These are phyloP conservation scores for Xylaria acuta DNA, from an alignment of 495 filamentous ascomycete species.

Conservation along the genomic window DNA sequence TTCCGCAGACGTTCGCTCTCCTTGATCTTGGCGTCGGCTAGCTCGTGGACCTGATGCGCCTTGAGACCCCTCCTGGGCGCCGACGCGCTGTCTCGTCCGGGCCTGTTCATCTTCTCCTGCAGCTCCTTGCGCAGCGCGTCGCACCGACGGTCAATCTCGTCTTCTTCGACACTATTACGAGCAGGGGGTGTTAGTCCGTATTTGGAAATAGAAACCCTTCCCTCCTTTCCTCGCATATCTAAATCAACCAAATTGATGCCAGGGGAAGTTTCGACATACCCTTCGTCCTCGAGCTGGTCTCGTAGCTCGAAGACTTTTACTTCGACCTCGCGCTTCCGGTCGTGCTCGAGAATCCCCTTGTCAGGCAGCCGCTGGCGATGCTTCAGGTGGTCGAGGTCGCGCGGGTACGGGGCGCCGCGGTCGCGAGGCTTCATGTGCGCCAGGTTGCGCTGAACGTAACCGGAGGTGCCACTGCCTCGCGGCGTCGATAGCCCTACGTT, in stretches of 20 bases:
- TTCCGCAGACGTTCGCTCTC: slow-evolving; percentile 89
- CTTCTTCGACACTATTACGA: slow-evolving; percentile 67
- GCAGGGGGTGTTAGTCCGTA: slow-evolving; percentile 5
- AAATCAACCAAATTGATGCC: background rate
- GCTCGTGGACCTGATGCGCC: slow-evolving; percentile 92
- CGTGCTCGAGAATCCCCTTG: slow-evolving; percentile 90
- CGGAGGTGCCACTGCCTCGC: slow-evolving; percentile 92
- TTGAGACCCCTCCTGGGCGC: slow-evolving; percentile 68
- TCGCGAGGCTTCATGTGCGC: slow-evolving; percentile 85
- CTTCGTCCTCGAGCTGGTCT: slow-evolving; percentile 89
- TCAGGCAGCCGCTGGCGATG: slow-evolving; percentile 86
- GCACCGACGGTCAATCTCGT: slow-evolving; percentile 77
- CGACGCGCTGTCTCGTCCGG: slow-evolving; percentile 38
- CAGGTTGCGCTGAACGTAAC: slow-evolving; percentile 95
- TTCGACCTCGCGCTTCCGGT: slow-evolving; percentile 85
- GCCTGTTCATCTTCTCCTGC: slow-evolving; percentile 55
- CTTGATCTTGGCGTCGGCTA: slow-evolving; percentile 94
- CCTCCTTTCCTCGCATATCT: background rate
- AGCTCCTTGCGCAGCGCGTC: slow-evolving; percentile 69
- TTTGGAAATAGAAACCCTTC: background rate
- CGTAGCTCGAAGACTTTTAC: slow-evolving; percentile 90
- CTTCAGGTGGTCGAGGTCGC: slow-evolving; percentile 65
- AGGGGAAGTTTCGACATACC: slow-evolving; percentile 44
- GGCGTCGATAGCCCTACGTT: slow-evolving; percentile 98
- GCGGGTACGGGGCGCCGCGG: slow-evolving; percentile 63